phyloP scores from a whole-genome alignment of 768 basidiomycete species.

The Russula dissimulans region DNA sequence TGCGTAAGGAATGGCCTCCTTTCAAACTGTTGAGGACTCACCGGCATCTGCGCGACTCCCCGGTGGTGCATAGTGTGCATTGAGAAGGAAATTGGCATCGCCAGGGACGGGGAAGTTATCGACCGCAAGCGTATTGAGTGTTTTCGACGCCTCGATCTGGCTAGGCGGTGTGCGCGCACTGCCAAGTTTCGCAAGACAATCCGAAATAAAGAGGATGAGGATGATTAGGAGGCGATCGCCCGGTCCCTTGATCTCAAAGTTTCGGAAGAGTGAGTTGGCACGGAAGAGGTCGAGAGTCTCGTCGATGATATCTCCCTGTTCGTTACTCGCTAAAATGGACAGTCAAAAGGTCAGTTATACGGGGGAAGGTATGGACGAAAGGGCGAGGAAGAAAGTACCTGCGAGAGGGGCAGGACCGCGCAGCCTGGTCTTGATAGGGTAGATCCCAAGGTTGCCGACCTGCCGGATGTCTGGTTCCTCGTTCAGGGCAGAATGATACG shows the following conservation, averaged over 20 bases:
- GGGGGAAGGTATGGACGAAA: slow-evolving; percentile 5
- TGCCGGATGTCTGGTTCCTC: slow-evolving; percentile 71
- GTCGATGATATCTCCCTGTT: slow-evolving; percentile 82
- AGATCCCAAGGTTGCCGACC: slow-evolving; percentile 82
- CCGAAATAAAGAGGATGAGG: slow-evolving; percentile 94
- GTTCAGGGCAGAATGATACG: slow-evolving; percentile 93
- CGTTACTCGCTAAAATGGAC: slow-evolving; percentile 54
- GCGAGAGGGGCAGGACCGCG: slow-evolving; percentile 79
- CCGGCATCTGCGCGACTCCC: slow-evolving; percentile 71
- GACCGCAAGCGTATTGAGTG: slow-evolving; percentile 84
- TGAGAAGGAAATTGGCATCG: slow-evolving; percentile 89
- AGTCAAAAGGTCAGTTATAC: slow-evolving; percentile 1
- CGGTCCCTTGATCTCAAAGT: slow-evolving; percentile 98
- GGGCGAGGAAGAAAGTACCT: slow-evolving; percentile 35
- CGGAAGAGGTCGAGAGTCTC: slow-evolving; percentile 96
- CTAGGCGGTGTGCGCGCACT: slow-evolving; percentile 54
- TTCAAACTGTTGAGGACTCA: slow-evolving; percentile 24
- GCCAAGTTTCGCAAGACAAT: slow-evolving; percentile 89
- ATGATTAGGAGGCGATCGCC: slow-evolving; percentile 94
- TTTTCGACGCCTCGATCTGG: slow-evolving; percentile 80
- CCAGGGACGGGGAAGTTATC: slow-evolving; percentile 93
- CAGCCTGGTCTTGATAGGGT: slow-evolving; percentile 86
- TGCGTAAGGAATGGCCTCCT: neutral
- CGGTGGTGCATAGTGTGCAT: slow-evolving; percentile 83
- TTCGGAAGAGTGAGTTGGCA: slow-evolving; percentile 97